Conservation (phyloP, 139 green algal genomes). For the Micractinium conductrix region DNA sequence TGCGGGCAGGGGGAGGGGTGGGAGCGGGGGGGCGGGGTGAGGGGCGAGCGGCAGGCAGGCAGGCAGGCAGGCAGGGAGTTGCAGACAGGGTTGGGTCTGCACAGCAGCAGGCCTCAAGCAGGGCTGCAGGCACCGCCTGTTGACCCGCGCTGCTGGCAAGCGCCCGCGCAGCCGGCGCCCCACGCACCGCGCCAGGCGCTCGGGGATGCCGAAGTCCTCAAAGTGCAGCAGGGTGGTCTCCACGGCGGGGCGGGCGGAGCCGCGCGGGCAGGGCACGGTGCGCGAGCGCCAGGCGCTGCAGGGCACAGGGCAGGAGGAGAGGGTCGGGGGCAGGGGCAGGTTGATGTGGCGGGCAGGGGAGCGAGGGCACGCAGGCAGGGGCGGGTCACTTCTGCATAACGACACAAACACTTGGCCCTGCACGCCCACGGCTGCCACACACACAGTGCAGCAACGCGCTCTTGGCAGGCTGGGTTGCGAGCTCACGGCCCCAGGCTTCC, state of each 20-base stretch:
- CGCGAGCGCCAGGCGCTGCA: constrained; percentile 55
- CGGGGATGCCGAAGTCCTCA: constrained; percentile 76
- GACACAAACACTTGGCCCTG: too few species aligned
- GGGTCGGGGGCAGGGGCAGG: background rate
- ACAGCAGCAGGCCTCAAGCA: background rate
- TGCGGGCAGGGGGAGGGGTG: background rate
- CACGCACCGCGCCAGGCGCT: constrained; percentile 26
- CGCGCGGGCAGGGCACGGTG: constrained; percentile 74
- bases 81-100: too few species aligned
- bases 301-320: background rate
- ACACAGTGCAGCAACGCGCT: too few species aligned
- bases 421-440: too few species aligned
- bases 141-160: too few species aligned
- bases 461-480: too few species aligned
- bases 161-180: too few species aligned
- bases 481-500: background rate
- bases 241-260: constrained; percentile 63
- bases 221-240: constrained; percentile 89
- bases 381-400: too few species aligned
- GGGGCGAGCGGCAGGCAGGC: background rate
- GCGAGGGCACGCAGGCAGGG: background rate
- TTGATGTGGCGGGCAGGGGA: background rate
- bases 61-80: background rate
- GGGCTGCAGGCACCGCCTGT: background rate
- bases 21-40: background rate